Conservation (phyloP, 345 rosid genomes). For the Dipteronia dyeriana region DNA sequence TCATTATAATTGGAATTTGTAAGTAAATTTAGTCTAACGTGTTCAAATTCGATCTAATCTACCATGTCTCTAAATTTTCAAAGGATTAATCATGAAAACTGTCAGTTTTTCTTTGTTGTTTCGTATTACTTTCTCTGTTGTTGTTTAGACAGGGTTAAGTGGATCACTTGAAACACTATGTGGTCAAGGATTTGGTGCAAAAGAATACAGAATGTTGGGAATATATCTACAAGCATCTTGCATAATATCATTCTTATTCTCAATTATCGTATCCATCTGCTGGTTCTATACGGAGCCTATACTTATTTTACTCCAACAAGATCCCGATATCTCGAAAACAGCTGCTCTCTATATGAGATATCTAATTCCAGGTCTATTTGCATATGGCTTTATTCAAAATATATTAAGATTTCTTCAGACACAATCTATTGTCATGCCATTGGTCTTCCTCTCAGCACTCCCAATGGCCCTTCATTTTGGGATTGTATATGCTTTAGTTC, state of each 20-base stretch:
- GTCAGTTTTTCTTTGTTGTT: too few species aligned
- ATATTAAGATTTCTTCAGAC: conserved; percentile 74
- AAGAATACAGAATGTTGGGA: conserved; percentile 56
- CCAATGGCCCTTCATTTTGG: conserved; percentile 52
- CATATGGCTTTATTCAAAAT: conserved; percentile 64
- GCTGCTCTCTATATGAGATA: conserved; percentile 65
- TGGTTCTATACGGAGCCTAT: conserved; percentile 63
- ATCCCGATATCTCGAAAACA: conserved; percentile 45
- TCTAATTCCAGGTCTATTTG: conserved; percentile 70
- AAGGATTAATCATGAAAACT: too few species aligned
- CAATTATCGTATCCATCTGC: conserved; percentile 51
- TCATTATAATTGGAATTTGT: too few species aligned
- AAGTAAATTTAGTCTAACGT: too few species aligned
- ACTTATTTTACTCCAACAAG: conserved; percentile 57
- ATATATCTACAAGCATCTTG: conserved; percentile 75
- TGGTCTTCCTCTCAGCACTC: conserved; percentile 47
- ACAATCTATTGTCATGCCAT: conserved; percentile 54
- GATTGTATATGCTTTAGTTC: conserved; percentile 43
- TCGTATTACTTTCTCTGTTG: neutral
- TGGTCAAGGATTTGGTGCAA: conserved; percentile 88
- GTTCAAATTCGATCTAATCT: too few species aligned
- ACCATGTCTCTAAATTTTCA: too few species aligned
- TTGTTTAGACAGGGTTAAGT: conserved; percentile 61
- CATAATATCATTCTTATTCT: conserved; percentile 54
- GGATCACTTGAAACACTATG: conserved; percentile 89